Conservation (phyloP, 306 rosid genomes). For the Cotoneaster glaucophyllus region DNA sequence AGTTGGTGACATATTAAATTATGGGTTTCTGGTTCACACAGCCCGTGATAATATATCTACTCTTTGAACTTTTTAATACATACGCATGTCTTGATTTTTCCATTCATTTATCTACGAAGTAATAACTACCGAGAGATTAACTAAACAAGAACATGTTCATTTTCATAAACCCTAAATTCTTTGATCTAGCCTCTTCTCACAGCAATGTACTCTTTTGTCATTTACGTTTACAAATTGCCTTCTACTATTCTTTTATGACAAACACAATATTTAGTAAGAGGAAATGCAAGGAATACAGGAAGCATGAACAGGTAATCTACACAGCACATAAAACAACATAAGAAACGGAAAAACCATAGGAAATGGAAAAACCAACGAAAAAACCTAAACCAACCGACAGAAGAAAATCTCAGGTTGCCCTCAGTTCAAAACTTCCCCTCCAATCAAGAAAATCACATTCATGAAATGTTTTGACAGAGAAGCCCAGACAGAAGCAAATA, state of each 20-base stretch:
- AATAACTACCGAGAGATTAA: neutral
- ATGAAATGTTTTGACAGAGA: neutral
- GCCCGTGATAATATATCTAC: neutral
- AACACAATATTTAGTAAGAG: no score
- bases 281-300: no score
- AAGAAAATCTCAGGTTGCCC: neutral
- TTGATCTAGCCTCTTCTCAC: no score
- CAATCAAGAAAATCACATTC: neutral
- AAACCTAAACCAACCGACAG: neutral
- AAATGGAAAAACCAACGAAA: neutral
- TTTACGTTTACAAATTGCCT: no score
- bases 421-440: neutral
- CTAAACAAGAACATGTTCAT: no score
- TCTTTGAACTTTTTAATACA: neutral
- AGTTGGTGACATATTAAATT: neutral
- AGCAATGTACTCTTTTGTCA: no score
- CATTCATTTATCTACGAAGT: neutral
- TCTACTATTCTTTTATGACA: neutral
- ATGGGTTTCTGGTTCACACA: neutral
- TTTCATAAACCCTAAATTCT: no score
- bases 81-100: neutral
- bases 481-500: neutral
- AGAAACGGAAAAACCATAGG: neutral
- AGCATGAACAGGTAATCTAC: neutral
- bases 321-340: neutral